Percentiles rank a stretch among this genome's conserved stretches.
Conservation (phyloP, 805 yeast genomes). For the Suhomyces xylopsoci region DNA sequence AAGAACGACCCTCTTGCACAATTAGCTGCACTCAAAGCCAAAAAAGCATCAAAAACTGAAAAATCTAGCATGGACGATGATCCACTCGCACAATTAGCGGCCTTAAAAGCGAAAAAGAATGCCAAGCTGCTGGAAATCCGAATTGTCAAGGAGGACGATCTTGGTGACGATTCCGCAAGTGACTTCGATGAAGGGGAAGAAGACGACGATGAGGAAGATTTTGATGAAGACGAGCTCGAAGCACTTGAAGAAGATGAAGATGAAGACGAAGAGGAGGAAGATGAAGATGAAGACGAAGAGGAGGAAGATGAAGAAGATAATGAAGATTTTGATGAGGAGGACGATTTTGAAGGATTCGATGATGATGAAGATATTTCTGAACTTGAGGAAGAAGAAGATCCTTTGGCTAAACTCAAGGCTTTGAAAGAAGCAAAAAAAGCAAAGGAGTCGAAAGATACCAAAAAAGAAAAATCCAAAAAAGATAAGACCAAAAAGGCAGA, state of each 20-base stretch:
- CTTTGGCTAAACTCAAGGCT: slow-evolving; percentile 25
- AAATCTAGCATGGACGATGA: slow-evolving; percentile 9
- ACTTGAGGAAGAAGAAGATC: slow-evolving; percentile 15
- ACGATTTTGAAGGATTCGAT: slow-evolving; percentile 12
- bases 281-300: slow-evolving; percentile 9
- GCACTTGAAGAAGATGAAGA: slow-evolving; percentile 17
- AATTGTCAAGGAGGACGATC: slow-evolving; percentile 31
- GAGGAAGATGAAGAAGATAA: slow-evolving; percentile 8
- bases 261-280: slow-evolving; percentile 22
- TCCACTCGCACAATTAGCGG: slow-evolving; percentile 19
- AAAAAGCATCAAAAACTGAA: slow-evolving; percentile 7
- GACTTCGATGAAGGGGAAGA: slow-evolving; percentile 31
- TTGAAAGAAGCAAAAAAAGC: slow-evolving; percentile 14
- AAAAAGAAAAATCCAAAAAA: slow-evolving; percentile 5
- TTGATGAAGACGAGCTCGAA: slow-evolving; percentile 35
- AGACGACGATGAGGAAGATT: slow-evolving; percentile 39
- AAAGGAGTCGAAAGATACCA: slow-evolving; percentile 2
- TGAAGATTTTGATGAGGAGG: too few relatives aligned
- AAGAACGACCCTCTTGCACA: slow-evolving; percentile 7
- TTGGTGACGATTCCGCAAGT: slow-evolving; percentile 19
- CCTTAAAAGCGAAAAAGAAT: slow-evolving; percentile 11
- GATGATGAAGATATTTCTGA: slow-evolving; percentile 6
- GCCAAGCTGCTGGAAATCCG: slow-evolving; percentile 12
- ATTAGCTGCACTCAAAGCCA: slow-evolving; percentile 8
- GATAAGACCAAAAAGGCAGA: slow-evolving; percentile 1